phyloP scores from a whole-genome alignment of 768 basidiomycete species.

The Podaxis rugospora region DNA sequence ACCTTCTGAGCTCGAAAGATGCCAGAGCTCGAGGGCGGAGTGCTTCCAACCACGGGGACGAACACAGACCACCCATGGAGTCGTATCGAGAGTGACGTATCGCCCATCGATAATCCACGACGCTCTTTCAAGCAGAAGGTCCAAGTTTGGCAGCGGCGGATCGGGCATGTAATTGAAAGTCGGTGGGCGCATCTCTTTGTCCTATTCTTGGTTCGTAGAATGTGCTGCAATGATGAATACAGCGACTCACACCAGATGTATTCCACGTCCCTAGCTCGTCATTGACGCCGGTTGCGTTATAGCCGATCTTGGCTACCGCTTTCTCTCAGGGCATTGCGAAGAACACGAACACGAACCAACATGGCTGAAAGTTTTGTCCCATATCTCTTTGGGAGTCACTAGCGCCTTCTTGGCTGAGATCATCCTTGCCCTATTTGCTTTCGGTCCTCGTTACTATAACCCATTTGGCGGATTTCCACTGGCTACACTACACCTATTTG shows the following conservation, averaged over 20 bases:
- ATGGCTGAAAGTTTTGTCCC: conserved; percentile 62
- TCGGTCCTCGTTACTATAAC: conserved; percentile 58
- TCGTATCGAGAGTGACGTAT: neutral
- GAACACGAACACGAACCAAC: conserved; percentile 39
- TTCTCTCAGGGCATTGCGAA: conserved; percentile 52
- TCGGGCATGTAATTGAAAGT: conserved; percentile 54
- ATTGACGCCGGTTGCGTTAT: conserved; percentile 72
- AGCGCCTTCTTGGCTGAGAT: conserved; percentile 76
- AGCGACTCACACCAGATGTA: neutral
- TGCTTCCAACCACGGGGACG: conserved; percentile 29
- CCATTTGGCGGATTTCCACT: conserved; percentile 54
- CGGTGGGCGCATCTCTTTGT: conserved; percentile 40
- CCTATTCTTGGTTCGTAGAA: conserved; percentile 13
- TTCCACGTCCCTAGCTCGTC: conserved; percentile 36
- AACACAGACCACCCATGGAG: conserved; percentile 3
- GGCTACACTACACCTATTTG: conserved; percentile 67
- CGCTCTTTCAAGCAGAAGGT: conserved; percentile 9
- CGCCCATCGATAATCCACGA: conserved; percentile 17
- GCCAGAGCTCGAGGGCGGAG: conserved; percentile 41
- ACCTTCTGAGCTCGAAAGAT: conserved; percentile 18
- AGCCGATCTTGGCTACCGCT: conserved; percentile 62
- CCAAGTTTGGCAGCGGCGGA: neutral
- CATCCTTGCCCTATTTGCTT: conserved; percentile 61
- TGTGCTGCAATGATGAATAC: neutral
- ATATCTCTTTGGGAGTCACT: conserved; percentile 65